Evolutionary conservation across 176 grass and related monocot species (phyloP).

Genomic region (Paspalum notatum): DNA sequence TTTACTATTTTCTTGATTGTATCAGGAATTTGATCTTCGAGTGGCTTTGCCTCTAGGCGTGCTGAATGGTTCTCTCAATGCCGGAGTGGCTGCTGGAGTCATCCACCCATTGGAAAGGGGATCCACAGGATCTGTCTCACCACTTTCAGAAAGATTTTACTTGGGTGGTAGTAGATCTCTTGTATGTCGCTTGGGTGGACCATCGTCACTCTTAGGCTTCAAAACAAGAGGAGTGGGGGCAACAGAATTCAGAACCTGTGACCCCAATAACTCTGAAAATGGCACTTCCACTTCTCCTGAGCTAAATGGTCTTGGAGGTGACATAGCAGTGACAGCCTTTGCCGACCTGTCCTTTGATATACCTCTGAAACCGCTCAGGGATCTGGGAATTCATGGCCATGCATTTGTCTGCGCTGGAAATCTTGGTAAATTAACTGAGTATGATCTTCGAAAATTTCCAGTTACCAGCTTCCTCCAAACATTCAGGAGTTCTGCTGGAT

Average conservation of each 20-base stretch:
- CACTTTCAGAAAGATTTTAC: slow-evolving; percentile 76
- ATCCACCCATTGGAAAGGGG: slow-evolving; percentile 61
- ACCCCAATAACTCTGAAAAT: slow-evolving; percentile 43
- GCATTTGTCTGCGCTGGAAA: slow-evolving; percentile 77
- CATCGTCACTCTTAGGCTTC: slow-evolving; percentile 75
- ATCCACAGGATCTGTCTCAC: slow-evolving; percentile 48
- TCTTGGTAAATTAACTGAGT: slow-evolving; percentile 58
- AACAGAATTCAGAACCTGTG: slow-evolving; percentile 38
- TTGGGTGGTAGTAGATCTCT: slow-evolving; percentile 74
- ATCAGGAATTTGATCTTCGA: slow-evolving; percentile 92
- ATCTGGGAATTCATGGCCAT: slow-evolving; percentile 83
- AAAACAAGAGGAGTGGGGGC: slow-evolving; percentile 70
- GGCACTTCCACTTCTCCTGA: slow-evolving; percentile 36
- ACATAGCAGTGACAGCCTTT: slow-evolving; percentile 74
- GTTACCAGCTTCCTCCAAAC: slow-evolving; percentile 56
- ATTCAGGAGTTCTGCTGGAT: slow-evolving; percentile 84
- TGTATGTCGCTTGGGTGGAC: slow-evolving; percentile 68
- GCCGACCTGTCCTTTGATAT: slow-evolving; percentile 92
- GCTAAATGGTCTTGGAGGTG: slow-evolving; percentile 54
- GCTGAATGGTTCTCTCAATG: slow-evolving; percentile 75
- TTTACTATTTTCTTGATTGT: slow-evolving; percentile 15
- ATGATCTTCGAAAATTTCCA: slow-evolving; percentile 53
- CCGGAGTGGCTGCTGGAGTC: slow-evolving; percentile 66
- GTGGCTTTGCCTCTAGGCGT: slow-evolving; percentile 78
- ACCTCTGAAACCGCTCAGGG: slow-evolving; percentile 71